A percentile compares a stretch with the other conserved stretches of the same genome.
These are phyloP conservation scores for Cytospora leucostoma DNA, from an alignment of 2,329 filamentous ascomycete species.

Conservation along the genomic window DNA sequence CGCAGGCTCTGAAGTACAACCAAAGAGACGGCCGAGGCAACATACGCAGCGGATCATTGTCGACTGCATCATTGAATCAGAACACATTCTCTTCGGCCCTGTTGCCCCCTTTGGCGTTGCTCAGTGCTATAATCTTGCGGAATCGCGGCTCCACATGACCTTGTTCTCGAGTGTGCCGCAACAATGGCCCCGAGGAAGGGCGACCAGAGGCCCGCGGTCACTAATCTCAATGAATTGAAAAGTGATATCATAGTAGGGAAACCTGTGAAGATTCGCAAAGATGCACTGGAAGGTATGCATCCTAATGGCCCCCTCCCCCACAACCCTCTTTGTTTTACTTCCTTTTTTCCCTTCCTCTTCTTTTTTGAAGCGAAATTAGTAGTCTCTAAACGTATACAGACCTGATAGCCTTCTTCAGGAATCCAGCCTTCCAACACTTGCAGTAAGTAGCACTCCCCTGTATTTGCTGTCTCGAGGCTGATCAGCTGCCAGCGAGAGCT, in stretches of 20 bases:
- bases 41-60: no score
- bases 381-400: constrained; percentile 15
- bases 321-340: not conserved
- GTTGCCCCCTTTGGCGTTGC: not conserved
- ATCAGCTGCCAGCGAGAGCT: constrained; percentile 32
- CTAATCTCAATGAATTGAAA: constrained; percentile 24
- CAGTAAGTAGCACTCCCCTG: constrained; percentile 11
- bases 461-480: not conserved
- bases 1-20: not conserved
- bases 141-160: not conserved
- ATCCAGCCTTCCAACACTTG: constrained; percentile 4
- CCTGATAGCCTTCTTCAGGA: constrained; percentile 21
- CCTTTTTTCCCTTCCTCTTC: no score
- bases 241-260: constrained; percentile 8
- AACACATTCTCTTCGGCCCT: not conserved
- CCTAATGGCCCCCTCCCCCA: not conserved
- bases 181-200: constrained; percentile 24
- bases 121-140: not conserved
- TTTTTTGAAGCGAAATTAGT: no score
- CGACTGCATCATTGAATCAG: not conserved
- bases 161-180: not conserved
- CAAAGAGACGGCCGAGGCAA: not conserved
- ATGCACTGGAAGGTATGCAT: constrained; percentile 23
- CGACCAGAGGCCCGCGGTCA: constrained; percentile 17
- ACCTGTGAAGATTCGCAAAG: constrained; percentile 10